These are phyloP conservation scores for Mycena rebaudengoi DNA, from an alignment of 768 basidiomycete genomes.

Conservation along the genomic window DNA sequence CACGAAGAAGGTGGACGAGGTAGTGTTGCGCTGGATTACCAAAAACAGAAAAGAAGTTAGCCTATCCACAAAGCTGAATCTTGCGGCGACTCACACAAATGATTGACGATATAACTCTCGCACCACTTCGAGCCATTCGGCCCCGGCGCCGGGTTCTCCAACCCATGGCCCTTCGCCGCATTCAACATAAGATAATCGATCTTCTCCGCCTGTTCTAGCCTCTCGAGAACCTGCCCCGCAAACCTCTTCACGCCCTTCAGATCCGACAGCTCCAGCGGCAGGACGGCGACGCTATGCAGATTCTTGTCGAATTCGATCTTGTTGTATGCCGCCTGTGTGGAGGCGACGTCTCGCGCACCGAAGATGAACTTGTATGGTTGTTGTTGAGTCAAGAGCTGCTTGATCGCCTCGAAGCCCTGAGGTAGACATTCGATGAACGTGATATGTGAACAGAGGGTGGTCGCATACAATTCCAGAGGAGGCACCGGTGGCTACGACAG, in stretches of 20 bases:
- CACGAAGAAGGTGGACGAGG: slow-evolving; percentile 19
- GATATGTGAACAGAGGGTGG: not conserved
- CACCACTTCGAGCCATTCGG: slow-evolving; percentile 19
- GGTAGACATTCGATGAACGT: not conserved
- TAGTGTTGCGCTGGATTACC: slow-evolving; percentile 24
- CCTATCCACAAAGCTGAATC: not conserved
- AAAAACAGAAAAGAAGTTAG: not conserved
- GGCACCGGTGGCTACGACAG: slow-evolving; percentile 19
- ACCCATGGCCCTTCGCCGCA: slow-evolving; percentile 6
- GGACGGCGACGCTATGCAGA: slow-evolving; percentile 6
- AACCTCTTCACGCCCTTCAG: slow-evolving; percentile 14
- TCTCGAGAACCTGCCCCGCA: slow-evolving; percentile 9
- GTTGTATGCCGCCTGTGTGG: slow-evolving; percentile 7
- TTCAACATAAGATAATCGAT: slow-evolving; percentile 19
- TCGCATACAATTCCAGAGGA: slow-evolving; percentile 21
- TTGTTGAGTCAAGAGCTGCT: slow-evolving; percentile 15
- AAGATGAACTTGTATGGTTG: slow-evolving; percentile 19
- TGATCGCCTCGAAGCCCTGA: slow-evolving; percentile 23
- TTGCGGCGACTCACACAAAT: slow-evolving; percentile 4
- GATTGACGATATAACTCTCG: slow-evolving; percentile 20
- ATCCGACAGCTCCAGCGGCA: slow-evolving; percentile 20
- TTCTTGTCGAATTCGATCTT: not conserved
- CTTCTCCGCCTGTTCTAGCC: not conserved
- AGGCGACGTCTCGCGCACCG: slow-evolving; percentile 14
- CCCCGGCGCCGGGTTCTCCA: not conserved